phyloP scores from a whole-genome alignment of 805 yeast species.

The Tanozyma kutaoensis region DNA sequence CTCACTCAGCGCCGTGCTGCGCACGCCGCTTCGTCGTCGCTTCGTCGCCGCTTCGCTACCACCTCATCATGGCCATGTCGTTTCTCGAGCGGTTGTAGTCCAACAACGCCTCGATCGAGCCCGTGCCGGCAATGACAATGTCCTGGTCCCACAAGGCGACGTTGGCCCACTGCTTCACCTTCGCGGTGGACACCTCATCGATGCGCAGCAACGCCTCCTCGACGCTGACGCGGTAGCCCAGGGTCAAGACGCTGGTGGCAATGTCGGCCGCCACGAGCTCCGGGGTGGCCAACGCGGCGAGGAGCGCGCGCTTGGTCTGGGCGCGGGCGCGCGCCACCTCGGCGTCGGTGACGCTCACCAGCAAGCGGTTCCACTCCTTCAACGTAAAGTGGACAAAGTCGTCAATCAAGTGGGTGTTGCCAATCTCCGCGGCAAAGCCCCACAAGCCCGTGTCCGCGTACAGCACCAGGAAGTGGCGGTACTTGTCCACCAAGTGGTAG shows the following conservation, averaged over 20 bases:
- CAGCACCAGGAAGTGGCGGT: constrained; percentile 57
- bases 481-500: constrained; percentile 61
- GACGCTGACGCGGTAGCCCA: constrained; percentile 49
- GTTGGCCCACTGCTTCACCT: constrained; percentile 63
- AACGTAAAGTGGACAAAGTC: constrained; percentile 65
- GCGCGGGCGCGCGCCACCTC: constrained; percentile 73
- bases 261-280: constrained; percentile 40
- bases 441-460: constrained; percentile 73
- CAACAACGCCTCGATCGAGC: constrained; percentile 73
- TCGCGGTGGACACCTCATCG: constrained; percentile 48
- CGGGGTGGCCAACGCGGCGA: constrained; percentile 35
- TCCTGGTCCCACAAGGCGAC: constrained; percentile 71
- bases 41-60: too few species aligned
- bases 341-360: constrained; percentile 60
- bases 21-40: too few species aligned
- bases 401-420: constrained; percentile 49
- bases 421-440: constrained; percentile 63
- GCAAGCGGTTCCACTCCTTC: constrained; percentile 81
- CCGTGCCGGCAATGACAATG: constrained; percentile 71
- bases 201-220: constrained; percentile 47
- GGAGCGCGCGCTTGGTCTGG: constrained; percentile 49
- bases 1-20: too few species aligned
- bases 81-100: constrained; percentile 81
- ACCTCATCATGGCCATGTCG: constrained; percentile 83
- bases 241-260: constrained; percentile 45